A percentile compares a stretch with the other conserved stretches of the same genome.
Evolutionary conservation across 768 basidiomycete species (phyloP).

Genomic region (Hygrophorus pudorinus): DNA sequence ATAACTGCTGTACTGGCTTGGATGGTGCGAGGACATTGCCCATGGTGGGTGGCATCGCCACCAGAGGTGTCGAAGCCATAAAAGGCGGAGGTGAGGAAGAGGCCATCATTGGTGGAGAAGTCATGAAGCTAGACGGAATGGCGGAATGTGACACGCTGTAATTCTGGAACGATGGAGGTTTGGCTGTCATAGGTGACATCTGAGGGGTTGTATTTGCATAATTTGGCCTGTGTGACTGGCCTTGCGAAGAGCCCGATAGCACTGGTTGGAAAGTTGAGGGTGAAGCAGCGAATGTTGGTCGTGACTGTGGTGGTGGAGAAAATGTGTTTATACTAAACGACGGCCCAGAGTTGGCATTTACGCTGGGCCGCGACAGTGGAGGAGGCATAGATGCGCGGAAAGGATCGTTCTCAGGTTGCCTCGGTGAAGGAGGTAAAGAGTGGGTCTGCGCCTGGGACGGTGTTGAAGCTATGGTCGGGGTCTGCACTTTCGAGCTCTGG

Average conservation of each 20-base stretch:
- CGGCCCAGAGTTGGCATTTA: constrained; percentile 22
- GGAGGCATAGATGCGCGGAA: constrained; percentile 1
- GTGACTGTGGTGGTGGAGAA: not conserved
- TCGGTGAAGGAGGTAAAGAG: constrained; percentile 11
- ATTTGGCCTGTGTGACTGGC: constrained; percentile 14
- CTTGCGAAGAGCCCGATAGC: constrained; percentile 5
- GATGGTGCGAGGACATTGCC: constrained; percentile 53
- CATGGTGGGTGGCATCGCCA: constrained; percentile 24
- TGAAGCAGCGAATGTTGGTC: not conserved
- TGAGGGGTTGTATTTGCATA: constrained; percentile 14
- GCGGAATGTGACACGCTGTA: constrained; percentile 12
- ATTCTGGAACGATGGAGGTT: constrained; percentile 8
- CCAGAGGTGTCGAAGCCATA: constrained; percentile 13
- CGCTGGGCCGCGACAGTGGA: constrained; percentile 29
- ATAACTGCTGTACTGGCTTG: constrained; percentile 44
- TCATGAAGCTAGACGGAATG: constrained; percentile 3
- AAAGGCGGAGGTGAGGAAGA: constrained; percentile 7
- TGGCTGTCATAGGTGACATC: constrained; percentile 7
- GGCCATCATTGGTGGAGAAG: constrained; percentile 5
- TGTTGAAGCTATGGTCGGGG: constrained; percentile 16
- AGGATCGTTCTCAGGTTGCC: constrained; percentile 6
- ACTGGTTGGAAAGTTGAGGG: not conserved
- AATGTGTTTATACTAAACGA: not conserved
- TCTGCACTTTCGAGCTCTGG: constrained; percentile 10
- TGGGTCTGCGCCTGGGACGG: not conserved